Conservation (phyloP, 768 basidiomycete species). For the Termitomyces sp. region DNA sequence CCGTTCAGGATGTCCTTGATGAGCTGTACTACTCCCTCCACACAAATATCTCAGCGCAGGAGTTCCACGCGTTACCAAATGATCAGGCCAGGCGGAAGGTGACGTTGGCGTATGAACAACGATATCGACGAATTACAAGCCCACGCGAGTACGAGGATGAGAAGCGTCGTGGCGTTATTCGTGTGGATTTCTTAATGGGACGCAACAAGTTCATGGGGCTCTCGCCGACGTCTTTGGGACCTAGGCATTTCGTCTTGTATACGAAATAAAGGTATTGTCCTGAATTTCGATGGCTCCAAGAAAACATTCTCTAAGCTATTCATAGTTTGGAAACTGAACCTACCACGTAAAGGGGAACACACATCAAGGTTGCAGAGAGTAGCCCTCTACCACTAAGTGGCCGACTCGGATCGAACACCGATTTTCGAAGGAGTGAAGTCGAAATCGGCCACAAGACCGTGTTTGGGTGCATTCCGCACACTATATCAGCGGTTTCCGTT, state of each 20-base stretch:
- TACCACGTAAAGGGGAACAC: neutral
- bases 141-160: slow-evolving; percentile 40
- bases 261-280: neutral
- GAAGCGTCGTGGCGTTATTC: slow-evolving; percentile 49
- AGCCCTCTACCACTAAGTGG: neutral
- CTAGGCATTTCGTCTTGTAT: slow-evolving; percentile 32
- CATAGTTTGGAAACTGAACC: neutral
- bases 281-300: neutral
- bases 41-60: slow-evolving; percentile 36
- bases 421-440: neutral
- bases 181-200: slow-evolving; percentile 58
- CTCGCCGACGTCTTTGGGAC: slow-evolving; percentile 27
- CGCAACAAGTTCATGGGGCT: slow-evolving; percentile 46
- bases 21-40: slow-evolving; percentile 39
- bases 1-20: slow-evolving; percentile 37
- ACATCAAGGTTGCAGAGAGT: neutral
- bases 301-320: neutral
- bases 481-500: neutral
- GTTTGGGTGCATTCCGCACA: neutral
- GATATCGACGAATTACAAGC: slow-evolving; percentile 39
- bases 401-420: neutral
- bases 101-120: slow-evolving; percentile 43
- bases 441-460: neutral
- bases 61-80: slow-evolving; percentile 40
- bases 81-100: slow-evolving; percentile 36